Conservation (phyloP, 2,329 filamentous ascomycete genomes). For the Fusarium fracticaudum region DNA sequence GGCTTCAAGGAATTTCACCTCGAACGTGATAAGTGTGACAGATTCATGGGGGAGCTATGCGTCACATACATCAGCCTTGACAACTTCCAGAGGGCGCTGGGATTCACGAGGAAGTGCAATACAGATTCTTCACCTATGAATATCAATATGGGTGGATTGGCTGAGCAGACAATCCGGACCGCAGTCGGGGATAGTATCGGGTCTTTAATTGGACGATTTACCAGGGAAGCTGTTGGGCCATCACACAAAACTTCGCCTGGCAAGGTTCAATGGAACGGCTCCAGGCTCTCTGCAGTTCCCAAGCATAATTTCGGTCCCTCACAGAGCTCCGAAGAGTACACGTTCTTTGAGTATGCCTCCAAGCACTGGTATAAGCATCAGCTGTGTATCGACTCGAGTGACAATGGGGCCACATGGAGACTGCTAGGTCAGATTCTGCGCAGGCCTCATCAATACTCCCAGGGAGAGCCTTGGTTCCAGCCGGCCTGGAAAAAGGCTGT, state of each 20-base stretch:
- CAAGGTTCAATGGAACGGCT: not conserved
- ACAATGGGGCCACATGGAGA: not conserved
- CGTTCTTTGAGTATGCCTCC: not conserved
- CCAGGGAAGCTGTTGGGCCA: not conserved
- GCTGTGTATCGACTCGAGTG: not conserved
- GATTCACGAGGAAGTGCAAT: not conserved
- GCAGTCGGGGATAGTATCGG: not conserved
- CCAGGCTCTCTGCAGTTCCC: too few species aligned
- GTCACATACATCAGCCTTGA: conserved; percentile 19
- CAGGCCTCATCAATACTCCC: not conserved
- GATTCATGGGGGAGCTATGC: not conserved
- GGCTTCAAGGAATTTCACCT: not conserved
- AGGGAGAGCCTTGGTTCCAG: not conserved
- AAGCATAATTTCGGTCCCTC: not conserved
- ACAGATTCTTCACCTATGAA: not conserved
- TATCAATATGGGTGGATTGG: not conserved
- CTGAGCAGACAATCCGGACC: not conserved
- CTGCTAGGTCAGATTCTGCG: not conserved
- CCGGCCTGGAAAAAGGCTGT: not conserved
- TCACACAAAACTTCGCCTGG: not conserved
- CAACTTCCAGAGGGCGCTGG: not conserved
- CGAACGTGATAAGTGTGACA: not conserved
- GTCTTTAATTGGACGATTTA: not conserved
- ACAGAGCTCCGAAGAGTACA: not conserved
- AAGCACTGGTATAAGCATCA: not conserved